Evolutionary conservation across 345 rosid genomes (phyloP).

Genomic region (Dipteronia sinensis): DNA sequence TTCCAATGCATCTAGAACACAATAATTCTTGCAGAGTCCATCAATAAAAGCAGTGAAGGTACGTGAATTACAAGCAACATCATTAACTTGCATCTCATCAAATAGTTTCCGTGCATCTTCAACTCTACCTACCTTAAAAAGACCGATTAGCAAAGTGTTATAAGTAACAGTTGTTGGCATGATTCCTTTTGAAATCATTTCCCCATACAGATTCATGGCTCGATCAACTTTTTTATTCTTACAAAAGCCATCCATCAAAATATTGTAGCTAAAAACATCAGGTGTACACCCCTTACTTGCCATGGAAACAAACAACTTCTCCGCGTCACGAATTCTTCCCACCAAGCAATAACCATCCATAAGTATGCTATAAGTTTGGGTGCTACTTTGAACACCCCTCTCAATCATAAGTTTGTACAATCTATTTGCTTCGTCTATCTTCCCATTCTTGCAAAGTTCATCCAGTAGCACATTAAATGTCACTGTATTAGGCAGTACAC

Average conservation of each 20-base stretch:
- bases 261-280: not conserved
- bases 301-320: not conserved
- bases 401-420: not conserved
- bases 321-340: no score
- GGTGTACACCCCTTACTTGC: not conserved
- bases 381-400: not conserved
- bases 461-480: not conserved
- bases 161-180: slow-evolving; percentile 3
- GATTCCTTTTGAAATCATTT: not conserved
- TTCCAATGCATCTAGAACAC: not conserved
- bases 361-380: not conserved
- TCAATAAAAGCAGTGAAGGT: not conserved
- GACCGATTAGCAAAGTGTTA: not conserved
- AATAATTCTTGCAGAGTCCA: not conserved
- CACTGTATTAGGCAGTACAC: not conserved
- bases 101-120: not conserved
- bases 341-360: slow-evolving; percentile 5
- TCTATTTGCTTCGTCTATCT: not conserved
- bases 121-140: not conserved
- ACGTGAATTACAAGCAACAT: not conserved
- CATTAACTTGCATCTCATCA: no score
- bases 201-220: slow-evolving; percentile 1
- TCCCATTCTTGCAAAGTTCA: not conserved
- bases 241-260: slow-evolving; percentile 12
- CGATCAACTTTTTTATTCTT: not conserved